A percentile compares a stretch with the other conserved stretches of the same genome.
Evolutionary conservation across 768 basidiomycete genomes (phyloP).

Genomic region (Exsudoporus frostii): DNA sequence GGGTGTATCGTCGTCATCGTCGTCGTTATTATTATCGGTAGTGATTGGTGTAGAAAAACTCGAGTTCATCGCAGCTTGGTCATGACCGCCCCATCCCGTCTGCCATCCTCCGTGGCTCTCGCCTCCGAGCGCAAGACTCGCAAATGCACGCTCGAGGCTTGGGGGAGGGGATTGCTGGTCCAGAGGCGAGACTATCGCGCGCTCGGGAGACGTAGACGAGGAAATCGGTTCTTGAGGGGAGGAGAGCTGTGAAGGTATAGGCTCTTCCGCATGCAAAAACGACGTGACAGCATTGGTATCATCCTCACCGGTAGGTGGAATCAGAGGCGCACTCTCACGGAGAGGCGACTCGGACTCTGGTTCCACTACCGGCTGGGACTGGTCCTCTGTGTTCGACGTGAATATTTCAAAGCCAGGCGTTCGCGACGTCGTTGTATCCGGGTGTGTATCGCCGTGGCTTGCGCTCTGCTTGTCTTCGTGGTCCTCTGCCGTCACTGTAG

Average conservation of each 20-base stretch:
- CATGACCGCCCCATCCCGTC: constrained; percentile 40
- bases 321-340: constrained; percentile 33
- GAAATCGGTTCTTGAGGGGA: constrained; percentile 11
- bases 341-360: constrained; percentile 14
- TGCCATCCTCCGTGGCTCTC: constrained; percentile 55
- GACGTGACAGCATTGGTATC: constrained; percentile 6
- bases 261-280: constrained; percentile 13
- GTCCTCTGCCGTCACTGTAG: constrained; percentile 30
- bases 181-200: constrained; percentile 29
- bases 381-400: constrained; percentile 23
- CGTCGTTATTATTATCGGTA: constrained; percentile 40
- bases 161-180: constrained; percentile 23
- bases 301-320: constrained; percentile 31
- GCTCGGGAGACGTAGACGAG: constrained; percentile 23
- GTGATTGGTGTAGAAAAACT: constrained; percentile 21
- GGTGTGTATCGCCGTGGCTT: constrained; percentile 9
- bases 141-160: constrained; percentile 32
- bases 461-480: constrained; percentile 30
- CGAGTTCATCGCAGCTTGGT: constrained; percentile 17
- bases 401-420: constrained; percentile 53
- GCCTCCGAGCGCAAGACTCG: constrained; percentile 47
- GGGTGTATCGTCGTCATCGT: constrained; percentile 70
- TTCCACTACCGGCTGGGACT: constrained; percentile 12
- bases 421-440: constrained; percentile 12
- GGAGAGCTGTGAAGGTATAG: constrained; percentile 4